phyloP scores from a whole-genome alignment of 106 monocot species.

The Phalaenopsis aphrodite region DNA sequence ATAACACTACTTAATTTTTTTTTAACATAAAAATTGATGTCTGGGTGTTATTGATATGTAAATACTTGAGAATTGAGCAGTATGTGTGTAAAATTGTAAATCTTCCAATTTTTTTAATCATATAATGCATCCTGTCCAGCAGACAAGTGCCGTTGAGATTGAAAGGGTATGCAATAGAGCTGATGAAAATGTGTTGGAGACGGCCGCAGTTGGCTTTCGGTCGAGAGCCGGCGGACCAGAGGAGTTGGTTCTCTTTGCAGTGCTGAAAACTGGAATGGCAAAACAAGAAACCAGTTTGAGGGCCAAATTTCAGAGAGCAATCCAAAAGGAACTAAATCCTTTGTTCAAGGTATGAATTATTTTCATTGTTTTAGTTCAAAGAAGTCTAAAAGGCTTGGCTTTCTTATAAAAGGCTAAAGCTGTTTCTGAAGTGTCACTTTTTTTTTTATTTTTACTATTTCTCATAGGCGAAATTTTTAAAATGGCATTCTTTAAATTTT shows the following conservation, averaged over 20 bases:
- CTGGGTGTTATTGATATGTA: too few relatives aligned
- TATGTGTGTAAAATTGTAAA: too few relatives aligned
- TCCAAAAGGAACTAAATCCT: conserved; percentile 72
- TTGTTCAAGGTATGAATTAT: conserved; percentile 64
- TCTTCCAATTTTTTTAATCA: neutral
- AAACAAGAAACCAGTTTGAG: conserved; percentile 30
- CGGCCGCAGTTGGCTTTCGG: conserved; percentile 69
- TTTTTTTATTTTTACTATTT: too few relatives aligned
- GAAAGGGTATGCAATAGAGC: conserved; percentile 86
- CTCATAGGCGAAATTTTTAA: too few relatives aligned
- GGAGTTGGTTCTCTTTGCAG: conserved; percentile 56
- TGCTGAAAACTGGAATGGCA: conserved; percentile 39
- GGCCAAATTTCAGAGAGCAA: conserved; percentile 59
- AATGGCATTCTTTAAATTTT: too few relatives aligned
- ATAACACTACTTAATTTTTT: too few relatives aligned
- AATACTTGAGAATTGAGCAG: too few relatives aligned
- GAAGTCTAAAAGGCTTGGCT: too few relatives aligned
- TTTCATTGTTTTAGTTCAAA: neutral
- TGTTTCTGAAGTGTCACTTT: too few relatives aligned
- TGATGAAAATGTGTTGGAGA: conserved; percentile 71
- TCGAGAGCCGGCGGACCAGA: conserved; percentile 55
- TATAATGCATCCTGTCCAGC: neutral
- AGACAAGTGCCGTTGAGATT: conserved; percentile 96
- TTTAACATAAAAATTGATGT: too few relatives aligned
- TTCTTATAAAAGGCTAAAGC: too few relatives aligned